Percentiles rank a stretch among this genome's conserved stretches.
These are phyloP conservation scores for Calocera cornea DNA, from an alignment of 768 basidiomycete genomes.

Conservation along the genomic window DNA sequence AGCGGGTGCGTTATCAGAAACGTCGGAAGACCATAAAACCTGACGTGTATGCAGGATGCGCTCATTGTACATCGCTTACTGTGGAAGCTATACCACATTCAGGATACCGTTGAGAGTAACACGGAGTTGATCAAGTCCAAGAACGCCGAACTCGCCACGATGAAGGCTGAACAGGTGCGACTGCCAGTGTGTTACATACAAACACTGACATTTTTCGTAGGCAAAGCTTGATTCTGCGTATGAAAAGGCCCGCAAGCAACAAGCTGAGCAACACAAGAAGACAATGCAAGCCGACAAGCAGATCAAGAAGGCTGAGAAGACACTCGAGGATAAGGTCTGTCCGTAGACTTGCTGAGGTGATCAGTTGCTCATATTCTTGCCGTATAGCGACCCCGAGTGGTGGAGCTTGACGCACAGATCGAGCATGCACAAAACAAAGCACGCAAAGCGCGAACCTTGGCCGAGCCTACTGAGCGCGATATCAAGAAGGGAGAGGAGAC, in stretches of 20 bases:
- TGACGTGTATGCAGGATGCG: conserved; percentile 43
- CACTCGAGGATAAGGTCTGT: conserved; percentile 62
- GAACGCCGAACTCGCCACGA: conserved; percentile 53
- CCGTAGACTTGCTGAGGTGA: background rate
- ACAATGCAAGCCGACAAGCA: conserved; percentile 75
- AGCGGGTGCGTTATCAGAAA: conserved; percentile 39
- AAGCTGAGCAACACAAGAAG: conserved; percentile 58
- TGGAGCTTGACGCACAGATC: conserved; percentile 75
- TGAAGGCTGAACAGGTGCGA: conserved; percentile 49
- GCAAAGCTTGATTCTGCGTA: conserved; percentile 54
- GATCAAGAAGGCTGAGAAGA: conserved; percentile 84
- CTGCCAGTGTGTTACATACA: background rate
- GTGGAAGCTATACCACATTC: conserved; percentile 82
- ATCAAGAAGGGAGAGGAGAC: conserved; percentile 38
- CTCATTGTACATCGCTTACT: conserved; percentile 69
- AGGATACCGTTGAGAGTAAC: conserved; percentile 63
- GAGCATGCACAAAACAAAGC: conserved; percentile 69
- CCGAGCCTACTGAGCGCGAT: conserved; percentile 52
- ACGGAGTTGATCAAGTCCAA: conserved; percentile 54
- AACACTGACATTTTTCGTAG: conserved; percentile 6
- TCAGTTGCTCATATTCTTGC: background rate
- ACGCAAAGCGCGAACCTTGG: conserved; percentile 49
- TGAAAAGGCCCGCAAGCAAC: conserved; percentile 59
- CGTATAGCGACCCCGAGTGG: conserved; percentile 65
- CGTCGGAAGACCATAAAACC: background rate